These are phyloP conservation scores for Adiantum capillusveneris DNA, from an alignment of 75 land plant species.

Conservation along the genomic window DNA sequence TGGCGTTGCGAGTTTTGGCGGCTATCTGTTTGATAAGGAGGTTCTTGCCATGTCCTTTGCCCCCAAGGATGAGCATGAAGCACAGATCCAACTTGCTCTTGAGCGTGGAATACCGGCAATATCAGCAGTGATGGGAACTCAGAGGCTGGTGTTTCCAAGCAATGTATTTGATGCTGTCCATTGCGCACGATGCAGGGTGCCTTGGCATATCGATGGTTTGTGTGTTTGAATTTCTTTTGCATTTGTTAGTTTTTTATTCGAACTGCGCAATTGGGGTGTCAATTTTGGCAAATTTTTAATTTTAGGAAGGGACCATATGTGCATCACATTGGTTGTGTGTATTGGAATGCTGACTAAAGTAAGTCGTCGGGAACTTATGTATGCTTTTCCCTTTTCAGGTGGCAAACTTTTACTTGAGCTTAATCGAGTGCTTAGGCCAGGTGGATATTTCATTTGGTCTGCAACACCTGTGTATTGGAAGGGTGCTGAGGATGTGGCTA, in stretches of 20 bases:
- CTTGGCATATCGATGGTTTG: constrained; percentile 73
- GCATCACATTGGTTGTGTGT: neutral
- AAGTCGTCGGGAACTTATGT: too few relatives aligned
- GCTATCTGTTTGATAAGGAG: constrained; percentile 41
- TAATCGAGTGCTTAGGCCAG: constrained; percentile 59
- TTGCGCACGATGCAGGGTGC: constrained; percentile 81
- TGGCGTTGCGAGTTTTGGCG: constrained; percentile 83
- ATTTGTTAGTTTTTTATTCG: neutral
- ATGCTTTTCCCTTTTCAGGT: constrained; percentile 38
- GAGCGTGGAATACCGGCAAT: constrained; percentile 66
- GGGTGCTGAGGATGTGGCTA: constrained; percentile 37
- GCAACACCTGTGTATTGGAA: constrained; percentile 68
- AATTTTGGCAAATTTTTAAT: too few relatives aligned
- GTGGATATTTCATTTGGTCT: constrained; percentile 67
- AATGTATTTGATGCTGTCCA: constrained; percentile 71
- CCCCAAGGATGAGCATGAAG: constrained; percentile 73
- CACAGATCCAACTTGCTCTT: constrained; percentile 65
- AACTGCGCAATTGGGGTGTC: too few relatives aligned
- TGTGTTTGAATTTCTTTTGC: neutral
- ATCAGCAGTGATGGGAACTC: constrained; percentile 69
- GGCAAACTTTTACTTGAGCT: constrained; percentile 59
- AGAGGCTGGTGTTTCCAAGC: constrained; percentile 57
- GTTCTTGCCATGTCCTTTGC: constrained; percentile 66
- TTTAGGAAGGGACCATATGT: too few relatives aligned
- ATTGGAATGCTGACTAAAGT: neutral